Conservation (phyloP, 2,329 filamentous ascomycete species). For the Colletotrichum gloeosporioides region DNA sequence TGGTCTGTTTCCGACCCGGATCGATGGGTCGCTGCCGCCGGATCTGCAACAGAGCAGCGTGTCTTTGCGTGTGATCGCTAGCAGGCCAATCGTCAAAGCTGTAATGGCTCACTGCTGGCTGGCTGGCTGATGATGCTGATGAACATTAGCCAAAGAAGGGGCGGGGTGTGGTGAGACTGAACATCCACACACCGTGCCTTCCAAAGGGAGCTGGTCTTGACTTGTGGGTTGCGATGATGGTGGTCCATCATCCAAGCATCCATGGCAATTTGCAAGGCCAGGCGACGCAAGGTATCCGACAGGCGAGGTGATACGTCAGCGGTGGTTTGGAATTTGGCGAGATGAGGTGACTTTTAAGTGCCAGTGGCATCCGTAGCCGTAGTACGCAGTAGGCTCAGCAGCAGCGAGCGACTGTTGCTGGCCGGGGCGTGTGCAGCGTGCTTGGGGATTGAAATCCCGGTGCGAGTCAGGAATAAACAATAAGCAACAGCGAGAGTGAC, state of each 20-base stretch:
- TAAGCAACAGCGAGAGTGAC: background rate
- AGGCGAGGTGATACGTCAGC: constrained; percentile 4
- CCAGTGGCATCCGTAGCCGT: background rate
- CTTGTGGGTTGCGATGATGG: background rate
- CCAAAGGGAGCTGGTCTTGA: background rate
- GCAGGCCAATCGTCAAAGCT: background rate
- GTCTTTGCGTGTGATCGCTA: constrained; percentile 6
- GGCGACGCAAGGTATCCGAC: background rate
- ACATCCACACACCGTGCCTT: background rate
- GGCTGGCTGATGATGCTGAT: background rate
- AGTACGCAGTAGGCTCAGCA: background rate
- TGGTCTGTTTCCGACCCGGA: constrained; percentile 2
- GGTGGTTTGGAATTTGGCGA: background rate
- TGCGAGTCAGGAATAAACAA: constrained; percentile 6
- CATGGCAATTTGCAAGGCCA: background rate
- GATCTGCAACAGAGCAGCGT: constrained; percentile 12
- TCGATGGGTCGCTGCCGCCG: constrained; percentile 11
- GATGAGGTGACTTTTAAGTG: constrained; percentile 12
- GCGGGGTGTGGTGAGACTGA: constrained; percentile 4
- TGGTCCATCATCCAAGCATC: background rate
- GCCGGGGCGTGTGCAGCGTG: background rate
- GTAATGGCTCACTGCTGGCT: background rate
- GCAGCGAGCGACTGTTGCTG: background rate
- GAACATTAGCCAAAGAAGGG: background rate
- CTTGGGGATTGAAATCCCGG: background rate